Evolutionary conservation across 345 rosid species (phyloP).

Genomic region (Eucalyptus decipiens): DNA sequence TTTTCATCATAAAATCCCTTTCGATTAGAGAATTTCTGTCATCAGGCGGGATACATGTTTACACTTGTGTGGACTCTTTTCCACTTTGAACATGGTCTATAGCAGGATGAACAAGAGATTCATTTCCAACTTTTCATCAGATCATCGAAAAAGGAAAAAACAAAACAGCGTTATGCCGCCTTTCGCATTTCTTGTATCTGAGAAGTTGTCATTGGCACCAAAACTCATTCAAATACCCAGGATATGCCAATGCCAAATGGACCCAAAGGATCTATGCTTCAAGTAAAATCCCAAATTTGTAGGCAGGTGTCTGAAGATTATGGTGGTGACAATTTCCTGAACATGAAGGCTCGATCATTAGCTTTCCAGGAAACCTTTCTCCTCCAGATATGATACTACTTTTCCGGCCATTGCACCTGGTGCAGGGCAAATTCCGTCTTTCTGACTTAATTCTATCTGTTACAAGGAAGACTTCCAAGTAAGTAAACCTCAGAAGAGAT

Average conservation of each 20-base stretch:
- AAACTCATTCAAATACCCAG: background rate
- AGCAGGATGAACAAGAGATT: background rate
- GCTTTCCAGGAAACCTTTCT: conserved; percentile 56
- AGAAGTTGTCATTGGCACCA: background rate
- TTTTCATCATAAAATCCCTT: background rate
- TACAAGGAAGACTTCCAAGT: background rate
- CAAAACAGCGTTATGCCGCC: background rate
- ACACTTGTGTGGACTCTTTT: background rate
- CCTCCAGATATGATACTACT: conserved; percentile 60
- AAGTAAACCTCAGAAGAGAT: background rate
- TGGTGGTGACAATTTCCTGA: background rate
- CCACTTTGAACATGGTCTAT: background rate
- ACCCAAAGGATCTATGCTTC: background rate
- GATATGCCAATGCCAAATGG: background rate
- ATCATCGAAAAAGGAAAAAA: background rate
- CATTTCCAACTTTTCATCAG: background rate
- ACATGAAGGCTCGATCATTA: background rate
- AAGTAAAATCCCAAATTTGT: background rate
- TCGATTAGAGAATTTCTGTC: background rate
- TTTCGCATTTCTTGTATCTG: background rate
- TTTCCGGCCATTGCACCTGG: conserved; percentile 66
- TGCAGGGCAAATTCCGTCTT: conserved; percentile 56
- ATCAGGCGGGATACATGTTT: background rate
- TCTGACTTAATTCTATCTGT: conserved; percentile 65
- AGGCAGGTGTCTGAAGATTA: background rate